These are phyloP conservation scores for Pythium brassicae DNA, from an alignment of 352 stramenopile genomes.

Conservation along the genomic window DNA sequence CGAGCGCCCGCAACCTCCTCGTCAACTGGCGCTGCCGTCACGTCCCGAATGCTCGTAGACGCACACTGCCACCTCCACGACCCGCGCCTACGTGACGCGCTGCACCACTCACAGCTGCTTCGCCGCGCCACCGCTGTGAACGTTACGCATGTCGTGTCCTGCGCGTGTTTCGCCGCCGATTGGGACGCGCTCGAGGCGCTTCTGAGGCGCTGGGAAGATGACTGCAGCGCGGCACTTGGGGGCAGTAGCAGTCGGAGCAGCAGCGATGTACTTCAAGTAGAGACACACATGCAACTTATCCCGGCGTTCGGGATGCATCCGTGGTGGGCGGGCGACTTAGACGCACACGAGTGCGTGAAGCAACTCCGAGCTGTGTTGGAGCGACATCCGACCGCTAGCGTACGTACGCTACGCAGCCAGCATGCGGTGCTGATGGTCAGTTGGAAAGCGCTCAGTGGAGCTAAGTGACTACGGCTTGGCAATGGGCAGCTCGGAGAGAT, in stretches of 20 bases:
- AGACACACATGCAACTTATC: conserved; percentile 25
- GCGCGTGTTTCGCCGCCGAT: conserved; percentile 58
- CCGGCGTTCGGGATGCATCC: conserved; percentile 71
- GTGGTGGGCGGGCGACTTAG: conserved; percentile 50
- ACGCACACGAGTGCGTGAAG: conserved; percentile 23
- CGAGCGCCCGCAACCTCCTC: not conserved
- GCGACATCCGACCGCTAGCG: conserved; percentile 37
- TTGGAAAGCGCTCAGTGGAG: too few relatives aligned
- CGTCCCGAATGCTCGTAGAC: conserved; percentile 28
- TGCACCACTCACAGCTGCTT: conserved; percentile 18
- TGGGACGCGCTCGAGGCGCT: conserved; percentile 53
- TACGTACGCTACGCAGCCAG: conserved; percentile 15
- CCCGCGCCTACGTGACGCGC: conserved; percentile 15
- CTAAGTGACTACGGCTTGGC: too few relatives aligned
- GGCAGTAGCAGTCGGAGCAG: not conserved
- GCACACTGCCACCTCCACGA: conserved; percentile 79
- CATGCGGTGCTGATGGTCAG: too few relatives aligned
- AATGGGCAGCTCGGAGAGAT: conserved; percentile 68
- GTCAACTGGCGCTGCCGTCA: not conserved
- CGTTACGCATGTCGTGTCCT: conserved; percentile 52
- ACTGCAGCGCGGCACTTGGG: not conserved
- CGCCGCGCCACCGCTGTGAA: conserved; percentile 24
- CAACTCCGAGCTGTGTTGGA: conserved; percentile 29
- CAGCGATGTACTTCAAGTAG: not conserved
- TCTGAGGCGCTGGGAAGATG: conserved; percentile 6